These are phyloP conservation scores for Rhizophlyctis rosea DNA, from an alignment of 192 early-diverging fungal genomes.

Conservation along the genomic window DNA sequence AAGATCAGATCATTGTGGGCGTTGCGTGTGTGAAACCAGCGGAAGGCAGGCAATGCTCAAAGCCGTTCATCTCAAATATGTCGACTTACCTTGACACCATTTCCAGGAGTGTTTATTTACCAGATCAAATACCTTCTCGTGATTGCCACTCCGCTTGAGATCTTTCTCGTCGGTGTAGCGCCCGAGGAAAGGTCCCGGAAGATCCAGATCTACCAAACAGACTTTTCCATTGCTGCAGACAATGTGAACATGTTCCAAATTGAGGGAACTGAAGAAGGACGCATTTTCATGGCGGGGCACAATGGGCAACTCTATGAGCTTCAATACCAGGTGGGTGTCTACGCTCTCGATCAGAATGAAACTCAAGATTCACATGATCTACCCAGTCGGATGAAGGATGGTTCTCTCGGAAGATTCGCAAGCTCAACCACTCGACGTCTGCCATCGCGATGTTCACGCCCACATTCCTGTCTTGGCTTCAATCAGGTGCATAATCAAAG, in stretches of 20 bases:
- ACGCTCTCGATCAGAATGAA: neutral
- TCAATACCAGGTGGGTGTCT: slow-evolving; percentile 59
- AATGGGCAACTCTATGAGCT: slow-evolving; percentile 88
- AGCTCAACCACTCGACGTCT: slow-evolving; percentile 70
- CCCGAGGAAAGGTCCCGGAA: slow-evolving; percentile 45
- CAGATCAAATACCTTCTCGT: slow-evolving; percentile 80
- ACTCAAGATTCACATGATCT: slow-evolving; percentile 5
- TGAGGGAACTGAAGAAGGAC: slow-evolving; percentile 70
- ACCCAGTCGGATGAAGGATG: slow-evolving; percentile 71
- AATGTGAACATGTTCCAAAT: slow-evolving; percentile 79
- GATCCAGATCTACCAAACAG: slow-evolving; percentile 75
- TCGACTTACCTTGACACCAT: neutral
- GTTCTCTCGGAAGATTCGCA: slow-evolving; percentile 74
- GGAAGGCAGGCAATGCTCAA: slow-evolving; percentile 38
- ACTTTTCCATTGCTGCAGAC: slow-evolving; percentile 76
- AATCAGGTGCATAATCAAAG: neutral
- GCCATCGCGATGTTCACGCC: slow-evolving; percentile 69
- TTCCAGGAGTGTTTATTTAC: slow-evolving; percentile 74
- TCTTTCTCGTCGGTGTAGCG: slow-evolving; percentile 76
- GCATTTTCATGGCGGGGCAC: slow-evolving; percentile 88
- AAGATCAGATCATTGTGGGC: slow-evolving; percentile 84
- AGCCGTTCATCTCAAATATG: neutral
- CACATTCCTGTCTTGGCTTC: slow-evolving; percentile 31
- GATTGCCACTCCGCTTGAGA: slow-evolving; percentile 81
- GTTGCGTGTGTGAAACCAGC: slow-evolving; percentile 78